Percentiles rank a stretch among this genome's conserved stretches.
Evolutionary conservation across 345 rosid species (phyloP).

Genomic region (Hypericum androsaemum): DNA sequence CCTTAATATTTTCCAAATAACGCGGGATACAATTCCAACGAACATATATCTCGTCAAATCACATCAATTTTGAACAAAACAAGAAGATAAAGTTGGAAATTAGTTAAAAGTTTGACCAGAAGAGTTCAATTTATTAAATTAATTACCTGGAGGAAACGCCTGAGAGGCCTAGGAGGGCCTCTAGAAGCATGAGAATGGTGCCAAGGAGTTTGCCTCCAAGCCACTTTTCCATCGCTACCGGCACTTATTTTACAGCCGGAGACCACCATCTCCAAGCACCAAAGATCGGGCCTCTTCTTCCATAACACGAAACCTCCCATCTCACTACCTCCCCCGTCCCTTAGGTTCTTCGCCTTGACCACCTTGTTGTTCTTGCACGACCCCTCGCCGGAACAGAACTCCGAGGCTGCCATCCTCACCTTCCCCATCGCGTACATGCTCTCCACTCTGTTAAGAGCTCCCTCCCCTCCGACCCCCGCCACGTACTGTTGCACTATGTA

Average conservation of each 20-base stretch:
- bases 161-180: slow-evolving; percentile 77
- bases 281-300: slow-evolving; percentile 74
- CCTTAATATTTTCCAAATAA: too few relatives aligned
- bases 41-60: too few relatives aligned
- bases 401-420: slow-evolving; percentile 84
- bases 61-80: too few relatives aligned
- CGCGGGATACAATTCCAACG: too few relatives aligned
- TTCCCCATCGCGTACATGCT: slow-evolving; percentile 96
- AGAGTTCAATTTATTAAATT: not conserved
- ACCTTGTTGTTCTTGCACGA: slow-evolving; percentile 28
- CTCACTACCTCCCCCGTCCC: slow-evolving; percentile 38
- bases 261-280: slow-evolving; percentile 87
- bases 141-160: slow-evolving; percentile 73
- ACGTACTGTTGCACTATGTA: slow-evolving; percentile 86
- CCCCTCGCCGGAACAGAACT: slow-evolving; percentile 61
- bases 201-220: slow-evolving; percentile 96
- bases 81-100: not conserved
- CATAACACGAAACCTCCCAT: slow-evolving; percentile 89
- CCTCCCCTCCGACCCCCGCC: slow-evolving; percentile 86
- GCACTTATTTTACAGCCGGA: slow-evolving; percentile 89
- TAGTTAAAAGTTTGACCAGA: not conserved
- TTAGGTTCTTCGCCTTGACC: slow-evolving; percentile 36
- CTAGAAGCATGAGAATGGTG: slow-evolving; percentile 83
- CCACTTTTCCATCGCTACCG: slow-evolving; percentile 82
- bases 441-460: slow-evolving; percentile 40